Base-by-base conservation (phyloP, 1,284 basidiomycete genomes). In the Psilocybe mexicana region DNA sequence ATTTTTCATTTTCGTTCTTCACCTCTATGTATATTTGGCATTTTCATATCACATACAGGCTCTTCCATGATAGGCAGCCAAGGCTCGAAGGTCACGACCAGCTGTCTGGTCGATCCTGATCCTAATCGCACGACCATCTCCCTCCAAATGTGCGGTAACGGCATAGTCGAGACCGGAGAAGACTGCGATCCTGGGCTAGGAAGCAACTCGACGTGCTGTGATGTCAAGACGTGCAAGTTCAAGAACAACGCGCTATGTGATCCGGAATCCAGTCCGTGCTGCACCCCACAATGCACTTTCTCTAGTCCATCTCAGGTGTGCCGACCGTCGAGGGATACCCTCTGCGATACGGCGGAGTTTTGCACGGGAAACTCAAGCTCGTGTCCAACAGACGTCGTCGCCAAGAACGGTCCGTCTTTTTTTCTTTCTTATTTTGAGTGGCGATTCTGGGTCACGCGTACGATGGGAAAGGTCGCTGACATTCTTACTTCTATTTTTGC, bases 111-210 rank as follows among this genome's bases (percentile, higher is more conserved):
- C 51, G 81, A 84, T 58, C 84, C 90, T 2, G 75, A 77, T 60
- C 69, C 71, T 43, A 64, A 70, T 12, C 72, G 74, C 33, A 69
- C 76, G 55, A 78, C 77, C 1, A 83, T 90, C 61, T 82, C 85
- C 4, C 74, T 89, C 12, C 79, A 87, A 64, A 88, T 88, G 85
- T 92, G 90, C 68, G 90, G 90, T 11, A 92, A 92, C 69, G 90
- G 90, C 52, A 90, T 92, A 60, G 85, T 92, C 58, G 84, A 90
- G 69, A 69, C 65, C 0, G 86, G 90, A 45, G 93, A 96, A 75
- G 90, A 96, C 57, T 96, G 94, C 71, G 94, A 96, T 71, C 93
- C 94, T 0, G 94, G 94, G 38, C 70, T 74, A 14, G 83, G 81
- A 57, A 67, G 76, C 28, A 76, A 76, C 48, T 89, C 88, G 11